phyloP scores from a whole-genome alignment of 768 basidiomycete species.

The Xanthoconium purpureum region DNA sequence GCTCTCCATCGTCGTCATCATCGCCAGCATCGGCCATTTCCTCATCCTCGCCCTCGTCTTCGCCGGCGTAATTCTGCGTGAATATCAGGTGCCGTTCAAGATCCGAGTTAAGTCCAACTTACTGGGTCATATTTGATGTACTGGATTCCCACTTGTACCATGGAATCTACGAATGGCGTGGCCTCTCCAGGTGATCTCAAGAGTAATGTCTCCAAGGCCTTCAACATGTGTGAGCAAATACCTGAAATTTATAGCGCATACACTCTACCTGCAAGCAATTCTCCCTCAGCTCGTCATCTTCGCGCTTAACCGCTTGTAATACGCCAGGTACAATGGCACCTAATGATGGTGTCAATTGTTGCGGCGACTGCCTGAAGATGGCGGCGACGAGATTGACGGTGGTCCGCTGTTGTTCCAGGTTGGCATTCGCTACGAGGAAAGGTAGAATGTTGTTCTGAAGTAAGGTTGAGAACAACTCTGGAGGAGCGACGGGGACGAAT shows the following conservation, averaged over 20 bases:
- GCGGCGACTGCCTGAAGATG: conserved; percentile 70
- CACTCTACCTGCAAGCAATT: conserved; percentile 64
- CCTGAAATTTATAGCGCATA: not conserved
- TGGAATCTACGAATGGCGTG: conserved; percentile 63
- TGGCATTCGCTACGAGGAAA: conserved; percentile 49
- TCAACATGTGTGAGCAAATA: conserved; percentile 5
- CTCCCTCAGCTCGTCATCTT: conserved; percentile 84
- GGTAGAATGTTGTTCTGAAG: conserved; percentile 59
- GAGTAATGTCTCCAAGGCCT: conserved; percentile 82
- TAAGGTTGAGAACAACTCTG: conserved; percentile 58
- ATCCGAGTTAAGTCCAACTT: conserved; percentile 1
- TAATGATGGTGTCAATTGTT: conserved; percentile 60
- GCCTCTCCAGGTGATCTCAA: conserved; percentile 83
- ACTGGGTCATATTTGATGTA: conserved; percentile 95
- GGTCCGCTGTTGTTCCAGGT: conserved; percentile 69
- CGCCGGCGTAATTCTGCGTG: conserved; percentile 74
- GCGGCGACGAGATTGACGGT: conserved; percentile 78
- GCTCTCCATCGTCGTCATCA: conserved; percentile 79
- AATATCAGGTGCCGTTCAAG: conserved; percentile 6
- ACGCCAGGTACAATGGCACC: conserved; percentile 66
- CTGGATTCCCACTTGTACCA: conserved; percentile 68
- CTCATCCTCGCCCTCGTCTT: conserved; percentile 61
- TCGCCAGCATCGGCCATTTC: conserved; percentile 59
- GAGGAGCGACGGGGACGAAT: conserved; percentile 71
- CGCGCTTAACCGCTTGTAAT: conserved; percentile 61